Evolutionary conservation across 345 rosid genomes (phyloP).

Genomic region (Durio zibethinus): DNA sequence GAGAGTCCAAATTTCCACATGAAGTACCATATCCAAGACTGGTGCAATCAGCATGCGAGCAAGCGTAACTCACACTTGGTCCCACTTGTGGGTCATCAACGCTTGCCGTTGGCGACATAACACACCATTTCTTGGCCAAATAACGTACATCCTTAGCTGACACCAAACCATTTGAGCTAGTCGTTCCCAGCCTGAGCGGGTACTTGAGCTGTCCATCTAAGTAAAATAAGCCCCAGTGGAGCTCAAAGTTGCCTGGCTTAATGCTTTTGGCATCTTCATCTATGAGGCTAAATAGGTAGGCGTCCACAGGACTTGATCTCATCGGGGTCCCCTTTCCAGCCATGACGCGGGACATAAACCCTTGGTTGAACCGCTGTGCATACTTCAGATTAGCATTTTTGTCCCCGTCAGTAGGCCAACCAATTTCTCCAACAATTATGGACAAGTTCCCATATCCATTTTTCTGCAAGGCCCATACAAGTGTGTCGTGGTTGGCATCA

Average conservation of each 20-base stretch:
- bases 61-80: slow-evolving; percentile 63
- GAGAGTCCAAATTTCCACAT: slow-evolving; percentile 42
- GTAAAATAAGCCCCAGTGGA: slow-evolving; percentile 62
- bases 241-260: slow-evolving; percentile 61
- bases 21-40: slow-evolving; percentile 58
- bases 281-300: slow-evolving; percentile 53
- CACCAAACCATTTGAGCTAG: slow-evolving; percentile 29
- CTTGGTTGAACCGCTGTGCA: slow-evolving; percentile 59
- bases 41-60: slow-evolving; percentile 63
- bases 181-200: slow-evolving; percentile 31
- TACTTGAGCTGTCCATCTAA: slow-evolving; percentile 59
- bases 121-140: slow-evolving; percentile 53
- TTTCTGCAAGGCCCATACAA: slow-evolving; percentile 58
- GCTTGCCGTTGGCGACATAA: slow-evolving; percentile 43
- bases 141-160: slow-evolving; percentile 45
- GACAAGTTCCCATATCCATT: slow-evolving; percentile 51
- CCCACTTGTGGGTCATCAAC: slow-evolving; percentile 47
- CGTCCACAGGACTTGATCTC: slow-evolving; percentile 46
- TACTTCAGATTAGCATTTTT: slow-evolving; percentile 41
- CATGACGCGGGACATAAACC: slow-evolving; percentile 43
- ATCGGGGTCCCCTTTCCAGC: slow-evolving; percentile 60
- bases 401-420: slow-evolving; percentile 79
- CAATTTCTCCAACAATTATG: slow-evolving; percentile 62
- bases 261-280: slow-evolving; percentile 73
- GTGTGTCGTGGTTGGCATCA: slow-evolving; percentile 64